These are phyloP conservation scores for Chlorella sorokiniana DNA, from an alignment of 139 green algal genomes.

Conservation along the genomic window DNA sequence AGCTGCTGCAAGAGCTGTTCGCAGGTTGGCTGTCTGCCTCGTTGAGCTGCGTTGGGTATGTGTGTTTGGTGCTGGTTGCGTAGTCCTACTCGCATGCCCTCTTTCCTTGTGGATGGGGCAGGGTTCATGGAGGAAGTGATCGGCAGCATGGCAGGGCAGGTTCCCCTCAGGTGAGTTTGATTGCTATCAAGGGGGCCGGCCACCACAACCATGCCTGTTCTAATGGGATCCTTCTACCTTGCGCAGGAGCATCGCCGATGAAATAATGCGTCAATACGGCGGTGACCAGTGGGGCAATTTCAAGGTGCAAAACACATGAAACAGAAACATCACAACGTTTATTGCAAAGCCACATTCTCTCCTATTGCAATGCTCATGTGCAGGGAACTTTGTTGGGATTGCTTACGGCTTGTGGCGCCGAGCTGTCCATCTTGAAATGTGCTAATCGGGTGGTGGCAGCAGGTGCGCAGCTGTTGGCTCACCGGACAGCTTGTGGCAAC, in stretches of 20 bases:
- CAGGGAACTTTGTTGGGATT: conserved; percentile 52
- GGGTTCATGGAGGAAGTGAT: conserved; percentile 61
- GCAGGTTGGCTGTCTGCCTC: background rate
- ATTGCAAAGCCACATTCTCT: background rate
- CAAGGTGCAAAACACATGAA: conserved; percentile 7
- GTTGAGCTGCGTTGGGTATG: background rate
- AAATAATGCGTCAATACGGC: conserved; percentile 46
- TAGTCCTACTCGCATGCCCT: background rate
- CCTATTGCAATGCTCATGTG: background rate
- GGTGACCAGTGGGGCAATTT: conserved; percentile 52
- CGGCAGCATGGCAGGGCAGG: conserved; percentile 52
- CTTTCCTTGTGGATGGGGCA: too few species aligned
- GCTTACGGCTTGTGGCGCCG: conserved; percentile 49
- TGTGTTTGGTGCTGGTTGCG: background rate
- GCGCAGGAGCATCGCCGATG: conserved; percentile 39
- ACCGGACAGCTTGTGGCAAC: too few species aligned
- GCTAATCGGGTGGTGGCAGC: conserved; percentile 36
- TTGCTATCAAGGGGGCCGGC: background rate
- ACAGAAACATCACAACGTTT: background rate
- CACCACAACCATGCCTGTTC: background rate
- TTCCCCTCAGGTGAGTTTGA: conserved; percentile 37
- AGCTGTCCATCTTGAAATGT: conserved; percentile 51
- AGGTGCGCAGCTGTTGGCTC: background rate
- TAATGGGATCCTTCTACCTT: background rate
- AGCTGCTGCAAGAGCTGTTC: conserved; percentile 43